Evolutionary conservation across 352 stramenopile genomes (phyloP).

Genomic region (Phytophthora tubulina): DNA sequence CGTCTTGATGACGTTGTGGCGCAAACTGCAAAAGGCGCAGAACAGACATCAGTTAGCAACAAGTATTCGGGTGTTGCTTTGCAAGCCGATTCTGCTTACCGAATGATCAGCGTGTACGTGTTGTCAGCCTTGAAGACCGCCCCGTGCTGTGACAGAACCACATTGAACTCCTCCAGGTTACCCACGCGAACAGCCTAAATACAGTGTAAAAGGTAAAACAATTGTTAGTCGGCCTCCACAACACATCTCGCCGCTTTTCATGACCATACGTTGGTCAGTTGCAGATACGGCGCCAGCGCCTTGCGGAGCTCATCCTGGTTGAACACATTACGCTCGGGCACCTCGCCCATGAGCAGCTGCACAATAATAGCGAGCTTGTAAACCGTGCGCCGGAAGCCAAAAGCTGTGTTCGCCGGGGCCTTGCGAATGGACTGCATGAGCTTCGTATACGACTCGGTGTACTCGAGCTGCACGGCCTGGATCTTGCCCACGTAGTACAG

Average conservation of each 20-base stretch:
- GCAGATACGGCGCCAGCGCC: slow-evolving; percentile 94
- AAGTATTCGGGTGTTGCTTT: not conserved
- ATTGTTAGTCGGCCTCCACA: slow-evolving; percentile 6
- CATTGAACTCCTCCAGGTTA: slow-evolving; percentile 96
- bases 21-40: slow-evolving; percentile 67
- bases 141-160: slow-evolving; percentile 89
- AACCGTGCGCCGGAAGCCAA: slow-evolving; percentile 97
- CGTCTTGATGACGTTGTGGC: slow-evolving; percentile 99
- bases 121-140: slow-evolving; percentile 93
- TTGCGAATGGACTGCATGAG: slow-evolving; percentile 98
- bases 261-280: slow-evolving; percentile 92
- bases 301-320: slow-evolving; percentile 90
- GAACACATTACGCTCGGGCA: slow-evolving; percentile 96
- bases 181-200: slow-evolving; percentile 94
- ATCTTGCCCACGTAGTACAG: slow-evolving; percentile 98
- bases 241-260: not conserved
- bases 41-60: slow-evolving; percentile 7
- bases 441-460: slow-evolving; percentile 97
- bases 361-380: slow-evolving; percentile 97
- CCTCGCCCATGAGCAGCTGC: slow-evolving; percentile 98
- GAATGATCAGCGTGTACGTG: slow-evolving; percentile 96
- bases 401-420: slow-evolving; percentile 95
- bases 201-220: slow-evolving; percentile 16
- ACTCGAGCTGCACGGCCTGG: slow-evolving; percentile 97
- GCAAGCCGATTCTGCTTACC: slow-evolving; percentile 51